Percentiles rank a stretch among this genome's conserved stretches.
phyloP scores from a whole-genome alignment of 1,284 basidiomycete genomes.

The Golubevia sp. region DNA sequence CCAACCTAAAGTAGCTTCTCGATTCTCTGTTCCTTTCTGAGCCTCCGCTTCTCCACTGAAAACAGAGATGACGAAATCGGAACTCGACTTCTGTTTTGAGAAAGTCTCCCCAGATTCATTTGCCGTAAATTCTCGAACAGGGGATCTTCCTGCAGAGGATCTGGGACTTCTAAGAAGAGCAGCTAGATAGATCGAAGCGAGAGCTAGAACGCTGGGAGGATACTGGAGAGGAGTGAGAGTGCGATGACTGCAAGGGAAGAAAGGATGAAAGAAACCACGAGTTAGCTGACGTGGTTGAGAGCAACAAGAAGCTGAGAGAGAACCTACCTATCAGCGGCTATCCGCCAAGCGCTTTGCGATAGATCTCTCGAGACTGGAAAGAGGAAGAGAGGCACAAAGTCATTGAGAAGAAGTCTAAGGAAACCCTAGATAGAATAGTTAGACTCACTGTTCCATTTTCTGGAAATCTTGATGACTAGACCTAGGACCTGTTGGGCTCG shows the following conservation, averaged over 20 bases:
- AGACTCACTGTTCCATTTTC: constrained; percentile 14
- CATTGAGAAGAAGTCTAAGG: background rate
- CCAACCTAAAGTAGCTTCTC: constrained; percentile 7
- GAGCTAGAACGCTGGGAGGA: constrained; percentile 44
- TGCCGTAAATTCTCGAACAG: background rate
- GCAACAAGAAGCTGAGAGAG: too few relatives aligned
- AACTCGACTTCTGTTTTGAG: background rate
- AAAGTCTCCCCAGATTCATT: background rate
- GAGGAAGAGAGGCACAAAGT: background rate
- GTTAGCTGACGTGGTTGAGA: too few relatives aligned
- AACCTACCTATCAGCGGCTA: constrained; percentile 39
- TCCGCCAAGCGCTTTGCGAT: constrained; percentile 39
- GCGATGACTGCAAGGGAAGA: constrained; percentile 18
- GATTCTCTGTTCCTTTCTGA: background rate
- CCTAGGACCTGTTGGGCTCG: constrained; percentile 26
- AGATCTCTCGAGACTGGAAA: constrained; percentile 19
- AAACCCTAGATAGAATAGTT: background rate
- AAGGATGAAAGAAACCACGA: too few relatives aligned
- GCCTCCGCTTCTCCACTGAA: background rate
- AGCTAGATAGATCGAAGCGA: constrained; percentile 36
- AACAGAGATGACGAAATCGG: background rate
- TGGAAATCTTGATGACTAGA: constrained; percentile 38
- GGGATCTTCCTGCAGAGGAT: constrained; percentile 5
- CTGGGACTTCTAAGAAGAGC: constrained; percentile 25
- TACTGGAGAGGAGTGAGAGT: constrained; percentile 44